Evolutionary conservation across 1,284 basidiomycete species (phyloP), one percentile per base, ranked within the genome.

Genomic region (Boletellus sp.): DNA sequence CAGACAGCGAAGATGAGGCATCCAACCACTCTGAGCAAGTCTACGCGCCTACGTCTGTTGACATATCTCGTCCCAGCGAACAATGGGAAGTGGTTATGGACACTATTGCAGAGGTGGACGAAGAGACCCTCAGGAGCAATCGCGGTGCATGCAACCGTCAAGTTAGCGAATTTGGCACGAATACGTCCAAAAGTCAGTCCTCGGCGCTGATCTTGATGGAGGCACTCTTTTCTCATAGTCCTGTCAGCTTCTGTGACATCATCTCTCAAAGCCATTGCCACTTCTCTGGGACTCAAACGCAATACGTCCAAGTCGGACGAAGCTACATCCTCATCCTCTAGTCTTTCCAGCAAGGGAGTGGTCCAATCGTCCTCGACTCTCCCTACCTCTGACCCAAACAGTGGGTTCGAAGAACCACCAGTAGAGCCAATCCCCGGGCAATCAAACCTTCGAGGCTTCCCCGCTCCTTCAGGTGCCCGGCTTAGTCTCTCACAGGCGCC

Each of bases 11-110:
- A n/a, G 67, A 66, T 35, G 71, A 72, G 45, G 63, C 65, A 5
- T 68, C 70, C 11, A 54, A 50, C 36, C 19, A 47, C 21, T 54
- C 51, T 16, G 40, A 22, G 18, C 64, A 66, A 41, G 57, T 65
- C 51, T 54, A 60, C 57, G 53, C 58, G 38, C 47, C 56, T 11
- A 28, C 19, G 41, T 38, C 58, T 51, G 37, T 54, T 44, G 52
- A 51, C 38, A 62, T 73, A 50, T 66, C 79, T 22, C 74, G 83
- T 39, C 82, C 81, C 0, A 86, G 84, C 60, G 84, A 86, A 60
- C 83, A 86, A 60, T 89, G 86, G 86, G 85, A 88, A 60, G 70
- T 88, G 52, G 79, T 88, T 26, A 88, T 89, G 83, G 86, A 89
- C 50, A 79, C 80, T 54, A 88, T 88, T 43, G 70, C 75, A 36